Evolutionary conservation across 306 rosid species (phyloP), one percentile per base, ranked within the genome.

Genomic region (Rosa chinensis): DNA sequence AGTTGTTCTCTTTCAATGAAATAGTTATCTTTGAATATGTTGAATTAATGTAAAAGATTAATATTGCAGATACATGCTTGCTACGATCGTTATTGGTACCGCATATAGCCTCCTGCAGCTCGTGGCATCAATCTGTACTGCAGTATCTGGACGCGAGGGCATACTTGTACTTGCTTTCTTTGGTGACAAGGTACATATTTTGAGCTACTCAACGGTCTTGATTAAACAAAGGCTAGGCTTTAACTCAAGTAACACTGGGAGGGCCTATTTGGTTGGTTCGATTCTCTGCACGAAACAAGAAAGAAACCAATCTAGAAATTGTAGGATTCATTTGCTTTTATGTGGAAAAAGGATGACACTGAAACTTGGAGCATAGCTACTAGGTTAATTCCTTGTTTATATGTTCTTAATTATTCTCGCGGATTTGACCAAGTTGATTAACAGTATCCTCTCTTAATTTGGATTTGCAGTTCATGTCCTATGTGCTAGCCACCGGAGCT

Each of bases 181-280:
- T 55, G 92, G 94, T 40, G 96, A 89, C 72, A 88, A 89, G 94
- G 97, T 93, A 77, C 66, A 17, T 16, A 25, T 3, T 16, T 50
- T 50, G 20, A 5, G 56, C 56, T 50, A 16, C 56, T 48, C 13
- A 48, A 17, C 6, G 56, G 56, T 50, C 23, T 53, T 53, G 59
- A 53, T 53, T 6, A 17, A 52, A 52, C 20, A 17, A 4, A 16
- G 4, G 37, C 37, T 32, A 32, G 37, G 0, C 37, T 32, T 32
- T 32, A 32, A 32, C 37, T 2, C 3, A 32, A 2, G 37, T 32
- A 14, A 48, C 2, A 48, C 53, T 48, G 5, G 13, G 13, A 48
- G 5, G 53, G 17, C 53, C 18, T 48, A 18, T 53, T 32, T 32
- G 37, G 2, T 17, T 53, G 16, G 59, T 16, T 53, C 21, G 59